A percentile compares a stretch with the other conserved stretches of the same genome.
Conservation (phyloP, 2,329 filamentous ascomycete species). For the Helminthosporium solani region DNA sequence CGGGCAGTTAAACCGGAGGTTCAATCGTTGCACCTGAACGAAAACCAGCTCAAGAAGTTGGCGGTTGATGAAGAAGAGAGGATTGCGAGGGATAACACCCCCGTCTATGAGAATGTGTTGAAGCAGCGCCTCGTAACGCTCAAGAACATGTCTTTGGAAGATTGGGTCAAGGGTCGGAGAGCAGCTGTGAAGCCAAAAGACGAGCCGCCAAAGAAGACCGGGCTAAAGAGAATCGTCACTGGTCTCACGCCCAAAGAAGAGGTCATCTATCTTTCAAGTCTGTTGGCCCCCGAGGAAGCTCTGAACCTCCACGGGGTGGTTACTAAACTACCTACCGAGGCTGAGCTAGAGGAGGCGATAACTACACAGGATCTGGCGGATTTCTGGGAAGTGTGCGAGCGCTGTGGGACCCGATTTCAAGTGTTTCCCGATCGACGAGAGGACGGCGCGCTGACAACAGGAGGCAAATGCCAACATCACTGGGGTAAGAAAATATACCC, state of each 20-base stretch:
- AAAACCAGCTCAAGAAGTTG: constrained; percentile 67
- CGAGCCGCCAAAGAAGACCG: constrained; percentile 40
- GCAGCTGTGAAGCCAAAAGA: constrained; percentile 29
- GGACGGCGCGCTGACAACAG: constrained; percentile 73
- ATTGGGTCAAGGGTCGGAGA: constrained; percentile 68
- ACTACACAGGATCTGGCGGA: constrained; percentile 65
- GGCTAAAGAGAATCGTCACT: constrained; percentile 62
- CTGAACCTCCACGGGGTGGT: constrained; percentile 77
- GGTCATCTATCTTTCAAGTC: constrained; percentile 38
- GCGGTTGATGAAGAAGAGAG: constrained; percentile 78
- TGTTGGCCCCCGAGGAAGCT: constrained; percentile 64
- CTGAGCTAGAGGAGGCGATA: constrained; percentile 66
- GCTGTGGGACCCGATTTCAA: constrained; percentile 83
- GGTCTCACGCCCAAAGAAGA: constrained; percentile 70
- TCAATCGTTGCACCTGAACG: constrained; percentile 58
- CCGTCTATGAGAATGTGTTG: constrained; percentile 80
- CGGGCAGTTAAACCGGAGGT: constrained; percentile 54
- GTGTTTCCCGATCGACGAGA: constrained; percentile 84
- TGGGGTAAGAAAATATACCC: constrained; percentile 66
- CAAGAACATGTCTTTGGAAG: constrained; percentile 69
- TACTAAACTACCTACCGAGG: constrained; percentile 62
- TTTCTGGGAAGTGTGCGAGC: constrained; percentile 86
- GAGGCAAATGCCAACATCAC: constrained; percentile 79
- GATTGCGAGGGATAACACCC: constrained; percentile 63
- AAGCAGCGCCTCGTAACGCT: constrained; percentile 76